Percentiles rank a stretch among this genome's conserved stretches.
These are phyloP conservation scores for Echium plantagineum DNA, from an alignment of 257 asterid genomes.

Conservation along the genomic window DNA sequence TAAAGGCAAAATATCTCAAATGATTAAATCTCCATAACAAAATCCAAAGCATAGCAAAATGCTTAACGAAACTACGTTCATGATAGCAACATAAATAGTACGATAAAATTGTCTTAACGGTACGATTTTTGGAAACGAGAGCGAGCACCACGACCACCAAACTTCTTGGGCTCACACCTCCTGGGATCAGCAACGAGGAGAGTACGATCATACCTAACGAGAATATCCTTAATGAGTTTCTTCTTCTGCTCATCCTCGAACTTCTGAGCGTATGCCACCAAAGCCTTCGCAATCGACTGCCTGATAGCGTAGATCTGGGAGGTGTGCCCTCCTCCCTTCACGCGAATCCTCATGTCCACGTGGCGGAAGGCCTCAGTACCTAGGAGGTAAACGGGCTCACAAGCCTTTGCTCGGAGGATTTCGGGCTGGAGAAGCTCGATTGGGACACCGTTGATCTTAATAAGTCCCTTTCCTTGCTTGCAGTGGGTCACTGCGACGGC, in stretches of 20 bases:
- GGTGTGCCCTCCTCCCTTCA: slow-evolving; percentile 70
- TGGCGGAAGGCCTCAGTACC: slow-evolving; percentile 67
- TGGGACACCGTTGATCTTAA: slow-evolving; percentile 68
- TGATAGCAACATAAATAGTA: too few species aligned
- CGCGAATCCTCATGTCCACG: slow-evolving; percentile 77
- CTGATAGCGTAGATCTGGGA: slow-evolving; percentile 80
- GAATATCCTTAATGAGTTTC: slow-evolving; percentile 79
- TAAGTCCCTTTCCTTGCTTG: slow-evolving; percentile 67
- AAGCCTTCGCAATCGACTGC: slow-evolving; percentile 65
- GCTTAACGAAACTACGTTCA: too few species aligned
- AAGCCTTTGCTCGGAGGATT: slow-evolving; percentile 70
- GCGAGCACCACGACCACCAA: slow-evolving; percentile 94
- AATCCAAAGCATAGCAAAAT: too few species aligned
- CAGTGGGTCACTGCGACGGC: slow-evolving; percentile 80
- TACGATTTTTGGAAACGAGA: slow-evolving; percentile 74
- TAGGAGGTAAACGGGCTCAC: slow-evolving; percentile 61
- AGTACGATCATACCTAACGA: slow-evolving; percentile 60
- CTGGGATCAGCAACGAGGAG: slow-evolving; percentile 84
- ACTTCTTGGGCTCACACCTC: slow-evolving; percentile 87
- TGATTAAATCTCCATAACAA: too few species aligned
- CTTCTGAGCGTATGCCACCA: slow-evolving; percentile 69
- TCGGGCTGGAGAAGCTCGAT: slow-evolving; percentile 75
- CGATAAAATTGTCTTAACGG: slow-evolving; percentile 40
- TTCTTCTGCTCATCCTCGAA: slow-evolving; percentile 68
- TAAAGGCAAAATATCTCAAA: too few species aligned